phyloP scores from a whole-genome alignment of 2,329 filamentous ascomycete genomes.

The Fragosphaeria purpurea region DNA sequence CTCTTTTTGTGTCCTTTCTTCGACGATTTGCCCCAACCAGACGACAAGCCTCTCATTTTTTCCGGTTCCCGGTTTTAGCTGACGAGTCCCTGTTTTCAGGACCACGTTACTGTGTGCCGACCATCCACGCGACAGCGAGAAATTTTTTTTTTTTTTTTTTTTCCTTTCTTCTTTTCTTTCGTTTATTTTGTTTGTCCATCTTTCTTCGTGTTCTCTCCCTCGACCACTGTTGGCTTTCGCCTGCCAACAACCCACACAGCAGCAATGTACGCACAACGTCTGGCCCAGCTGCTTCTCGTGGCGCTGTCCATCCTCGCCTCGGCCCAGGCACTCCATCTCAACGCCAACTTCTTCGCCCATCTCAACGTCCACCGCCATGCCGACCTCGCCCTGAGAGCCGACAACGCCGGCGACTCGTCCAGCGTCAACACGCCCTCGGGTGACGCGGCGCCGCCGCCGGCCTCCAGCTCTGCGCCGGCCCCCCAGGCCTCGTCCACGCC shows the following conservation, averaged over 20 bases:
- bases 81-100: no score
- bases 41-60: not conserved
- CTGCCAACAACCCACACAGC: constrained; percentile 8
- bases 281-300: constrained; percentile 38
- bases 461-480: constrained; percentile 10
- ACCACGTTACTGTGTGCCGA: no score
- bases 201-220: not conserved
- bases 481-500: constrained; percentile 1
- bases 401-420: not conserved
- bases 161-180: not conserved
- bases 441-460: constrained; percentile 1
- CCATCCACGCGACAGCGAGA: not conserved
- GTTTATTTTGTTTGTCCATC: not conserved
- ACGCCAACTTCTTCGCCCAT: constrained; percentile 14
- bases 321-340: constrained; percentile 32
- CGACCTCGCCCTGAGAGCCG: constrained; percentile 1
- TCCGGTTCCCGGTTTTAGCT: not conserved
- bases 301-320: constrained; percentile 36
- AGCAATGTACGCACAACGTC: constrained; percentile 36
- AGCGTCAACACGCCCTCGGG: not conserved
- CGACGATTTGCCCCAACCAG: no score
- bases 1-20: not conserved
- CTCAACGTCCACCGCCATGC: not conserved
- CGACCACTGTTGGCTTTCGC: no score
- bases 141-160: not conserved